Base-by-base conservation (phyloP, 1,284 basidiomycete genomes). In the Somion occarium region DNA sequence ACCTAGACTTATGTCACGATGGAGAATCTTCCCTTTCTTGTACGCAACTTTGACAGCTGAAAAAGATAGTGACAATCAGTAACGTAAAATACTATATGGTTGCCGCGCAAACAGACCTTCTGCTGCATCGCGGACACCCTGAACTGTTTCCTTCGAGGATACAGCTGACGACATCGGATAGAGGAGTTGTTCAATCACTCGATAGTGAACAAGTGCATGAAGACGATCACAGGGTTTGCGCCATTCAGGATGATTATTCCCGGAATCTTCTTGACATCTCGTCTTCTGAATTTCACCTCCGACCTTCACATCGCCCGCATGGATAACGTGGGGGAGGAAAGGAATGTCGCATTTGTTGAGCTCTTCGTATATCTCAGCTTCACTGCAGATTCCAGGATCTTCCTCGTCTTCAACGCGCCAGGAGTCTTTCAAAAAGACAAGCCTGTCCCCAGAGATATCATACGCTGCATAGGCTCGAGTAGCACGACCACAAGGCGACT, bases 1-100 rank as follows among this genome's bases (percentile, higher is more conserved):
- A 3, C 50, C 49, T 5, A 38, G 22, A 37, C 50, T 59, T 24
- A 59, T 48, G 45, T 59, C 57, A 12, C 53, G 52, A 50, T 59
- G 57, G 13, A 56, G 27, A 2, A 57, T 30, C 9, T 47, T 25
- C 15, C 12, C 20, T 4, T 43, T 30, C 19, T 25, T 25, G 27
- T 27, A 49, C 11, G 48, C 51, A 5, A 13, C 13, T 22, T 23
- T 30, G 18, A 44, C 18, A 15, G 27, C 51, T 53, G 46, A 23
- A 4, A 22, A 22, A 49, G n/a, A n/a, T n/a, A n/a, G n/a, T n/a
- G n/a, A 13, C 30, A 23, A 41, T 5, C n/a, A 2, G 43, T 23
- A 15, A 44, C 19, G n/a, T 23, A 3, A 3, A 23, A 19, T 19
- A 11, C 25, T 11, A 37, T 27, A 19, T 7, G 30, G n/a, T n/a